Evolutionary conservation across 2,329 filamentous ascomycete species (phyloP).

Genomic region (Colletotrichum viniferum): DNA sequence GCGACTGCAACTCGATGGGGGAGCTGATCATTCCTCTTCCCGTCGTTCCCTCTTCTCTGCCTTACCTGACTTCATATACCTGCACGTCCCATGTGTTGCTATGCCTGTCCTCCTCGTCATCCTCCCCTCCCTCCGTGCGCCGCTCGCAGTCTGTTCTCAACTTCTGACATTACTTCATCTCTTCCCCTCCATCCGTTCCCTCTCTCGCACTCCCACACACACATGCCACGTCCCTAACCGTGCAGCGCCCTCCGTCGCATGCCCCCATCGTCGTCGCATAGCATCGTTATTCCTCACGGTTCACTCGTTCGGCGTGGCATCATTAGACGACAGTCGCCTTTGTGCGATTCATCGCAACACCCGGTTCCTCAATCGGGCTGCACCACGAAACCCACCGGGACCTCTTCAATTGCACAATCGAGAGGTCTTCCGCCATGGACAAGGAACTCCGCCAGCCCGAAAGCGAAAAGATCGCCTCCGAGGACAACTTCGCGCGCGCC

Average conservation of each 20-base stretch:
- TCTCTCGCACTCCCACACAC: not conserved
- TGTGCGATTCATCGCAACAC: not conserved
- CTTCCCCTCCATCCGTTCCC: not conserved
- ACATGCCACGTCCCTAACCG: not conserved
- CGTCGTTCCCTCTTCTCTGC: not conserved
- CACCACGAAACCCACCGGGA: not conserved
- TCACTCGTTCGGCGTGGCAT: not conserved
- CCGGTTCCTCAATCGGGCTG: not conserved
- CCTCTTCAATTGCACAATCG: not conserved
- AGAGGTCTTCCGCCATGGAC: not conserved
- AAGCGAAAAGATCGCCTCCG: not conserved
- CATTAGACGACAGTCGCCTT: not conserved
- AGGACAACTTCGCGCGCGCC: not conserved
- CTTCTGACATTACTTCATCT: not conserved
- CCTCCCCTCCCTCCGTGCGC: not conserved
- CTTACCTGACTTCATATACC: conserved; percentile 4
- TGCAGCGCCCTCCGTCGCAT: not conserved
- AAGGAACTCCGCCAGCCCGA: not conserved
- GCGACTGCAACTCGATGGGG: not conserved
- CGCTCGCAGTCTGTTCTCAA: not conserved
- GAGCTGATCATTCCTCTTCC: not conserved
- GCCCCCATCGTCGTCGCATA: not conserved
- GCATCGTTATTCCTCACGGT: not conserved
- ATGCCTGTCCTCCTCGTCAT: not conserved
- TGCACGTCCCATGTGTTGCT: conserved; percentile 13